Evolutionary conservation across 78 protist genomes (phyloP).

Genomic region (Dictyostelium firmibasis): DNA sequence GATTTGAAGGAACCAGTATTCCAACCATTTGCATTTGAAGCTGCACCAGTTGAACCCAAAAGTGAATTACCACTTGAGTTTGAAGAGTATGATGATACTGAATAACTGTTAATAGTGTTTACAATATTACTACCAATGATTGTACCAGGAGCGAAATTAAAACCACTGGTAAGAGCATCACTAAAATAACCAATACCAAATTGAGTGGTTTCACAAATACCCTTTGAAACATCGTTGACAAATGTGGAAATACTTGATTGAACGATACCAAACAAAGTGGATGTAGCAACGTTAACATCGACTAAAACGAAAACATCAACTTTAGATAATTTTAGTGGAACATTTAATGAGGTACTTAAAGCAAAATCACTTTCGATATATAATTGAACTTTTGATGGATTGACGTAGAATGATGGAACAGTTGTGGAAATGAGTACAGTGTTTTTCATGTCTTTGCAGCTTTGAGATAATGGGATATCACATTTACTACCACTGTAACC

Average conservation of each 20-base stretch:
- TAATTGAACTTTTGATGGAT: constrained; percentile 3
- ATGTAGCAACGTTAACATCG: neutral
- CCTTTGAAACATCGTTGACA: neutral
- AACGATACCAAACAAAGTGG: neutral
- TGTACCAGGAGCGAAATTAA: neutral
- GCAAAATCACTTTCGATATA: neutral
- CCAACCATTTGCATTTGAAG: neutral
- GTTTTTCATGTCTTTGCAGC: neutral
- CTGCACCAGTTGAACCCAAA: neutral
- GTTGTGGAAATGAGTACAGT: neutral
- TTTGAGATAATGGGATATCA: neutral
- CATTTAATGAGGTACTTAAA: neutral
- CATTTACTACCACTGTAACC: constrained; percentile 44
- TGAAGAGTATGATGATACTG: neutral
- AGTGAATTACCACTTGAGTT: neutral
- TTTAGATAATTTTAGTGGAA: neutral
- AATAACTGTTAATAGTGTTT: neutral
- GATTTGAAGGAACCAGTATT: neutral
- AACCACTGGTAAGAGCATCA: neutral
- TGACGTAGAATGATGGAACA: neutral
- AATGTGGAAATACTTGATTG: neutral
- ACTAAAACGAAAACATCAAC: neutral
- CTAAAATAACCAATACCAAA: neutral
- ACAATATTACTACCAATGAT: neutral
- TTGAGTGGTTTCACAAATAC: neutral